Evolutionary conservation across 1,139 yeast genomes (phyloP), one percentile per base, ranked within the genome.

Genomic region (Yamadazyma sp.): DNA sequence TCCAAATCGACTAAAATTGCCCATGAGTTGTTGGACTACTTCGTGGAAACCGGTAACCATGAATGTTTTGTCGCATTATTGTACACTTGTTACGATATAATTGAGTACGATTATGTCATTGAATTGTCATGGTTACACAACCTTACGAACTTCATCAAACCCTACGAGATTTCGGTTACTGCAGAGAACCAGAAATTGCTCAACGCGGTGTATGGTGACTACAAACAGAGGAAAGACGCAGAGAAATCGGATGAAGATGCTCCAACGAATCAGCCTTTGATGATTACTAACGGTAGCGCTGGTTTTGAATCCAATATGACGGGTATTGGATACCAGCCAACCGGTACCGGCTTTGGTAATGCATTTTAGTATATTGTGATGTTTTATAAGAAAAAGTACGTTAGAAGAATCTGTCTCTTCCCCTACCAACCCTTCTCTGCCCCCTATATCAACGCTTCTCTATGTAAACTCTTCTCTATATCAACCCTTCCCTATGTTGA

Each of bases 1-100:
- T 88, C 97, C 15, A 79, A 79, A 50, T 83, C 84, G 50, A 60
- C 79, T 17, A 89, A 87, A 60, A 83, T 92, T 59, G 91, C 95
- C 22, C 95, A 88, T 61, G 98, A 91, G 45, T 73, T 88, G 50
- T 72, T 92, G 60, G 79, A 85, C 45, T 94, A 92, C 70, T 92
- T 92, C 64, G 98, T 94, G 45, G 98, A 91, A 58, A 89, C 95
- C 35, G 98, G 96, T 55, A 92, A 92, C 70, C 89, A 85, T 64
- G 98, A 92, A 70, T 88, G 96, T 57, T 87, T 88, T 59, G 87
- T 89, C 54, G 98, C 96, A 9, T 78, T 91, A 47, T 75, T 94
- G 55, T 94, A 85, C 67, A 73, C 91, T 5, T 87, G 95, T 56
- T 94, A 92, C 63, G 88, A 86, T 42, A 73, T 82, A 55, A 74